Evolutionary conservation across 331 rosid species (phyloP).

Genomic region (Malus hybrid): DNA sequence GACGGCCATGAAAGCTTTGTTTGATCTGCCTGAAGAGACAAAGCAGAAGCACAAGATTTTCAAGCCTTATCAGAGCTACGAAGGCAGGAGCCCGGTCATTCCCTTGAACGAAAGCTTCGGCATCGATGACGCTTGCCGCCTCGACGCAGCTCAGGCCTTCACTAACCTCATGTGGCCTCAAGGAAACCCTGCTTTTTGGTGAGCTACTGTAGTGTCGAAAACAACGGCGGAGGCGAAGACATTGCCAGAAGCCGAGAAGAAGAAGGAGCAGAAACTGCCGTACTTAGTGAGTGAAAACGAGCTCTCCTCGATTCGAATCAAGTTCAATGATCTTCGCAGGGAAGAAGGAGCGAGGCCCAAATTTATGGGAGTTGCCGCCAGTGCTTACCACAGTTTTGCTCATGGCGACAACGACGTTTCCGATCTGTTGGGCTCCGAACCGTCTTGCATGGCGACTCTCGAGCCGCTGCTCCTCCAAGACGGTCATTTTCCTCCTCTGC

Average conservation of each 20-base stretch:
- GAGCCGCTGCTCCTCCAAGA: too few species aligned
- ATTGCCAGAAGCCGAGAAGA: too few species aligned
- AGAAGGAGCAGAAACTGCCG: too few species aligned
- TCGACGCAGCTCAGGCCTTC: slow-evolving; percentile 16
- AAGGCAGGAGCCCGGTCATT: slow-evolving; percentile 9
- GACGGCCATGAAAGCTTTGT: slow-evolving; percentile 19
- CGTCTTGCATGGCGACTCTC: too few species aligned
- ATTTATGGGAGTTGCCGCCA: slow-evolving; percentile 70
- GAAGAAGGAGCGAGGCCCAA: slow-evolving; percentile 21
- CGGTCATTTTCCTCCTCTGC: too few species aligned
- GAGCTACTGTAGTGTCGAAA: not conserved
- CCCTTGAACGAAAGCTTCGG: slow-evolving; percentile 48
- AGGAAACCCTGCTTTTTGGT: slow-evolving; percentile 33
- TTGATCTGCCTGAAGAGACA: slow-evolving; percentile 43
- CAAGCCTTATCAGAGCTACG: slow-evolving; percentile 31
- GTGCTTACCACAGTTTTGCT: slow-evolving; percentile 89
- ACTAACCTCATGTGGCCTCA: slow-evolving; percentile 50
- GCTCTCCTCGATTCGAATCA: slow-evolving; percentile 45
- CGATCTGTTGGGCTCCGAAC: too few species aligned
- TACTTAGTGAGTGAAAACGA: slow-evolving; percentile 8
- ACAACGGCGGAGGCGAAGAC: too few species aligned
- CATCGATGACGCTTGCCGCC: slow-evolving; percentile 21
- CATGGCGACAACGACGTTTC: not conserved
- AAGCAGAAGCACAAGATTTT: slow-evolving; percentile 20
- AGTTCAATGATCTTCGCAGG: slow-evolving; percentile 26